Percentiles rank a stretch among this genome's conserved stretches.
Conservation (phyloP, 2,329 filamentous ascomycete genomes). For the Botrytis elliptica region DNA sequence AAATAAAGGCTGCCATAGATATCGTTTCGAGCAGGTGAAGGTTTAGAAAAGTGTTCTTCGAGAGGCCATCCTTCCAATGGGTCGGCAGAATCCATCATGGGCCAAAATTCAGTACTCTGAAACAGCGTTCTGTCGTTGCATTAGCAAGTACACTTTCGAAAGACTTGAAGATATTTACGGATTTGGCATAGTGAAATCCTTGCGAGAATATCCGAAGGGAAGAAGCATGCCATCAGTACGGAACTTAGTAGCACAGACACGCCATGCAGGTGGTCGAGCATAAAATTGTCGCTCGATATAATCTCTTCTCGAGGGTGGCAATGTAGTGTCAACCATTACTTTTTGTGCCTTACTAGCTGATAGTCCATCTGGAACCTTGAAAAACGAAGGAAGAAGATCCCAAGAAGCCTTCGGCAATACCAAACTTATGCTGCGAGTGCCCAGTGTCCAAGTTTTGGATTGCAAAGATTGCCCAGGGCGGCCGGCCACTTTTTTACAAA, state of each 20-base stretch:
- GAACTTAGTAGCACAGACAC: conserved; percentile 38
- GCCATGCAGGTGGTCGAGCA: conserved; percentile 31
- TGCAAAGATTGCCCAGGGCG: background rate
- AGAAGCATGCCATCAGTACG: conserved; percentile 43
- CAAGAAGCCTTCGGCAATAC: conserved; percentile 32
- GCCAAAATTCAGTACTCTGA: conserved; percentile 38
- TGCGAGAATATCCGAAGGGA: conserved; percentile 41
- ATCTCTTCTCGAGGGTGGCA: conserved; percentile 38
- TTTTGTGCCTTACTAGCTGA: conserved; percentile 29
- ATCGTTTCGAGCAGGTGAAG: conserved; percentile 17
- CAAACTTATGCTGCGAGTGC: background rate
- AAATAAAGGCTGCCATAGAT: conserved; percentile 17
- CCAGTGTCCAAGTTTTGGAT: conserved; percentile 18
- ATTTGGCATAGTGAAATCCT: conserved; percentile 42
- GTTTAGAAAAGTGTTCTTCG: background rate
- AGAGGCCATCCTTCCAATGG: conserved; percentile 42
- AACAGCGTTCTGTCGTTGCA: conserved; percentile 40
- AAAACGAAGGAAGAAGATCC: conserved; percentile 34
- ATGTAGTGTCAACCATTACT: conserved; percentile 36
- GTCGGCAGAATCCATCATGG: conserved; percentile 41
- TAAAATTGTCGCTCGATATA: conserved; percentile 39
- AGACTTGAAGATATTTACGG: conserved; percentile 39
- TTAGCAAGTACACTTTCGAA: background rate
- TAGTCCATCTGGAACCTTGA: conserved; percentile 36
- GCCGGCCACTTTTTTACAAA: background rate